Evolutionary conservation across 2,329 filamentous ascomycete genomes (phyloP).

Genomic region (Pseudonectria foliicola): DNA sequence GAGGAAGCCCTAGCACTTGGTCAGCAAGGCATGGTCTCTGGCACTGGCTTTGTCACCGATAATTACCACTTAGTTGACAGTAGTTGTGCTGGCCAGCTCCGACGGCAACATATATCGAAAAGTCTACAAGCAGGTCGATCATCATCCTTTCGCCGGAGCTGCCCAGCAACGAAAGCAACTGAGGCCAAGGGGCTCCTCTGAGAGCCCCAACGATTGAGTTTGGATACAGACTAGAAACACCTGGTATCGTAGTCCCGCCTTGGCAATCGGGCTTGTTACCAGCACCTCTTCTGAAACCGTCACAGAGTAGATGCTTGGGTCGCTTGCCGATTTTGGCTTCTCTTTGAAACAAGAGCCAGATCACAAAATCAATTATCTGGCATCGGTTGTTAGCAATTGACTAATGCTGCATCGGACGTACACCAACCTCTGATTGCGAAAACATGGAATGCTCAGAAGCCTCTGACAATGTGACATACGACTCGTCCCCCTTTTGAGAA

Average conservation of each 20-base stretch:
- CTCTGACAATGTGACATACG: constrained; percentile 45
- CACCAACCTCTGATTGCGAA: constrained; percentile 56
- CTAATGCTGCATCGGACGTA: constrained; percentile 1
- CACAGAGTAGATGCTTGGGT: constrained; percentile 71
- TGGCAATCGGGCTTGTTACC: constrained; percentile 24
- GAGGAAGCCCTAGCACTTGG: constrained; percentile 36
- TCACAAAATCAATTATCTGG: constrained; percentile 68
- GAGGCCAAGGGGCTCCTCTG: constrained; percentile 66
- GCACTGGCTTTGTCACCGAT: no score
- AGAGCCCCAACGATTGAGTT: constrained; percentile 66
- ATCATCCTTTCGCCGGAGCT: constrained; percentile 69
- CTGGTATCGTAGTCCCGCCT: constrained; percentile 48
- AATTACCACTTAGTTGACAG: constrained; percentile 69
- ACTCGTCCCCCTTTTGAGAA: constrained; percentile 56
- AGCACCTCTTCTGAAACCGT: constrained; percentile 62
- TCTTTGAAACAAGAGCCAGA: constrained; percentile 69
- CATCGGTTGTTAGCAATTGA: constrained; percentile 8
- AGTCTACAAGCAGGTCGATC: constrained; percentile 68
- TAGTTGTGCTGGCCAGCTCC: constrained; percentile 56
- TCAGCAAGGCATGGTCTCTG: not conserved
- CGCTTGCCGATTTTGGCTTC: constrained; percentile 36
- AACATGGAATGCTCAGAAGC: constrained; percentile 37
- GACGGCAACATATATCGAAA: constrained; percentile 65
- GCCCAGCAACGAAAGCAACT: constrained; percentile 67
- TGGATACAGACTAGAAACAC: constrained; percentile 53